phyloP scores from a whole-genome alignment of 345 rosid species.

The Excoecaria cochinchinensis region DNA sequence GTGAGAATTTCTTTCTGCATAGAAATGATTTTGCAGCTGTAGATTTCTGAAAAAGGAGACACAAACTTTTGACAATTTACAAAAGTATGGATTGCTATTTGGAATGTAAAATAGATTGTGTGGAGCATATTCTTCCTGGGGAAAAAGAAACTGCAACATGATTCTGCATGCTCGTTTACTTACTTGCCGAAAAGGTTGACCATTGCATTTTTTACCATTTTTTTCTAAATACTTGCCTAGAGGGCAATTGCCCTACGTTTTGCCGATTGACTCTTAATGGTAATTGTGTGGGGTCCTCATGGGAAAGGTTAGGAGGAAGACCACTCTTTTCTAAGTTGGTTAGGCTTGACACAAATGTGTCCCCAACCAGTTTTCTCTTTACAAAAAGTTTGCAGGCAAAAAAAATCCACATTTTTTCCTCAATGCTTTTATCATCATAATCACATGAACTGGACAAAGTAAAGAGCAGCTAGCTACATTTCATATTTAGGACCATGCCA shows the following conservation, averaged over 20 bases:
- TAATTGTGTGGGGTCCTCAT: constrained; percentile 9
- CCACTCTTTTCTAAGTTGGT: constrained; percentile 4
- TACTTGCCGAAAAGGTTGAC: constrained; percentile 34
- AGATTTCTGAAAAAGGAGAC: constrained; percentile 1
- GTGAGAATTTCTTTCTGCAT: not conserved
- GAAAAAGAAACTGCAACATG: constrained; percentile 3
- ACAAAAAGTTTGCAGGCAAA: constrained; percentile 12
- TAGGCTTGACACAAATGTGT: constrained; percentile 13
- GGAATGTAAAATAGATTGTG: not conserved
- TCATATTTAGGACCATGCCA: not conserved
- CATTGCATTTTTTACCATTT: constrained; percentile 1
- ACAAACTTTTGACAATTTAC: constrained; percentile 16
- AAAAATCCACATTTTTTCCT: not conserved
- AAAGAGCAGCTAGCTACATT: not conserved
- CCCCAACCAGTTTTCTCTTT: not conserved
- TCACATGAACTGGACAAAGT: not conserved
- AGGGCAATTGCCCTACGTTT: not conserved
- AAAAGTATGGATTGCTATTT: constrained; percentile 7
- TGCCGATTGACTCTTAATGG: constrained; percentile 14
- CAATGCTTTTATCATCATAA: not conserved
- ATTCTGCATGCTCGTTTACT: constrained; percentile 11
- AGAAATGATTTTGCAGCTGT: constrained; percentile 2
- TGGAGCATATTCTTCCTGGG: constrained; percentile 1
- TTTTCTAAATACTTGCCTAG: not conserved
- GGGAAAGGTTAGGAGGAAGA: no score